phyloP scores from a whole-genome alignment of 495 filamentous ascomycete species.

The Viridothelium virens region DNA sequence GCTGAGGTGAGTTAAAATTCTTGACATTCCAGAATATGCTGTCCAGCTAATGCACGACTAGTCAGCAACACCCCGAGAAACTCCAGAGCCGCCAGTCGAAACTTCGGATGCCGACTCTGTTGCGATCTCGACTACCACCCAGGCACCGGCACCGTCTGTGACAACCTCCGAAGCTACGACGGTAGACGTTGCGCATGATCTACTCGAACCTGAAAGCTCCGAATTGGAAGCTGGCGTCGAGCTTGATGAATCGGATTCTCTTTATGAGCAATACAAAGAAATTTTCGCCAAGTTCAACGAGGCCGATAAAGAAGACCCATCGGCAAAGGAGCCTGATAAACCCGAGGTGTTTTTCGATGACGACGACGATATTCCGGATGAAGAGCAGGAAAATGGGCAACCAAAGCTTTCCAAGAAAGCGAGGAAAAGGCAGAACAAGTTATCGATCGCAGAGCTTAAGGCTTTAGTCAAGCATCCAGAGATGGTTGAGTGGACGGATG shows the following conservation, averaged over 20 bases:
- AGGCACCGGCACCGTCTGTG: background rate
- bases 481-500: constrained; percentile 95
- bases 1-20: background rate
- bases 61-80: background rate
- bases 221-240: constrained; percentile 39
- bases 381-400: constrained; percentile 64
- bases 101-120: background rate
- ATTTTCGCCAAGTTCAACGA: constrained; percentile 65
- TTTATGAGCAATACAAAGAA: constrained; percentile 74
- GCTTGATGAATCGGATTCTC: constrained; percentile 59
- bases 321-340: constrained; percentile 65
- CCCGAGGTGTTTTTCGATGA: constrained; percentile 84
- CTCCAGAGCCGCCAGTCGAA: background rate
- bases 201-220: constrained; percentile 23
- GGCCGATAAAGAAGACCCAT: constrained; percentile 44
- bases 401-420: constrained; percentile 85
- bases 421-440: constrained; percentile 78
- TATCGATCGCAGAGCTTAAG: constrained; percentile 92
- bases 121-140: background rate
- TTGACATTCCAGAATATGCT: background rate
- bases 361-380: constrained; percentile 80
- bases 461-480: constrained; percentile 85
- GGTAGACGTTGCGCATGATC: background rate
- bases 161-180: background rate
- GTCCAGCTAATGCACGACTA: background rate